These are phyloP conservation scores for Solanum megistacrolobum DNA, from an alignment of 257 asterid genomes.

Conservation along the genomic window DNA sequence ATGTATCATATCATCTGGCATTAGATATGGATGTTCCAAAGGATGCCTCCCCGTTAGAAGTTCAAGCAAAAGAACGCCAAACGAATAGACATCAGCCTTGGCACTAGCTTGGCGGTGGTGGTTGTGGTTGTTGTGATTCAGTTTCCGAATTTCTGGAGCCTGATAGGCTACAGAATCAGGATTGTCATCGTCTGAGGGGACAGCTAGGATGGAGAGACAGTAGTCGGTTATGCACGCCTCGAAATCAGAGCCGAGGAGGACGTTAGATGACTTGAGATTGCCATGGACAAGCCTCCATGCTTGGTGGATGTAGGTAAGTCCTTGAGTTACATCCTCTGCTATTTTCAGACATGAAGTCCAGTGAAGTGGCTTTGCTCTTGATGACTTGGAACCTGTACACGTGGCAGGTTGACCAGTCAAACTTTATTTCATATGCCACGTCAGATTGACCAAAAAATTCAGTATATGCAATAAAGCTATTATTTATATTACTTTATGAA, in stretches of 20 bases:
- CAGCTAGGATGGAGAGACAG: slow-evolving; percentile 37
- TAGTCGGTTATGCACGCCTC: slow-evolving; percentile 78
- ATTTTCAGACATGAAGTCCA: slow-evolving; percentile 84
- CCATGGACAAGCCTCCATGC: slow-evolving; percentile 93
- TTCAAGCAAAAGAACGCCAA: slow-evolving; percentile 70
- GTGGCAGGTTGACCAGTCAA: background rate
- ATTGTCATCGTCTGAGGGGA: slow-evolving; percentile 24
- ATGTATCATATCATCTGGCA: slow-evolving; percentile 36
- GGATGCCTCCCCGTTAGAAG: slow-evolving; percentile 71
- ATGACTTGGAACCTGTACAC: slow-evolving; percentile 50
- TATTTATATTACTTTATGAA: background rate
- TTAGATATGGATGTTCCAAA: slow-evolving; percentile 37
- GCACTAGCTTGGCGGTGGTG: slow-evolving; percentile 30
- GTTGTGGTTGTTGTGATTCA: slow-evolving; percentile 8
- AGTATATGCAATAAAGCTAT: background rate
- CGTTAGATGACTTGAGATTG: slow-evolving; percentile 74
- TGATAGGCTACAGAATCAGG: slow-evolving; percentile 35
- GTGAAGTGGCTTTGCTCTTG: slow-evolving; percentile 65
- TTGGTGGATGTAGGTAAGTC: slow-evolving; percentile 89
- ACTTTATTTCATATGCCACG: background rate
- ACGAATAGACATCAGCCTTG: slow-evolving; percentile 75
- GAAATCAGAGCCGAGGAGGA: slow-evolving; percentile 68
- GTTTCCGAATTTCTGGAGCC: slow-evolving; percentile 55
- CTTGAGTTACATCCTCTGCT: slow-evolving; percentile 72
- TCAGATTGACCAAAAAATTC: background rate